Conservation (phyloP, 352 stramenopile genomes). For the Globisporangium canariense region DNA sequence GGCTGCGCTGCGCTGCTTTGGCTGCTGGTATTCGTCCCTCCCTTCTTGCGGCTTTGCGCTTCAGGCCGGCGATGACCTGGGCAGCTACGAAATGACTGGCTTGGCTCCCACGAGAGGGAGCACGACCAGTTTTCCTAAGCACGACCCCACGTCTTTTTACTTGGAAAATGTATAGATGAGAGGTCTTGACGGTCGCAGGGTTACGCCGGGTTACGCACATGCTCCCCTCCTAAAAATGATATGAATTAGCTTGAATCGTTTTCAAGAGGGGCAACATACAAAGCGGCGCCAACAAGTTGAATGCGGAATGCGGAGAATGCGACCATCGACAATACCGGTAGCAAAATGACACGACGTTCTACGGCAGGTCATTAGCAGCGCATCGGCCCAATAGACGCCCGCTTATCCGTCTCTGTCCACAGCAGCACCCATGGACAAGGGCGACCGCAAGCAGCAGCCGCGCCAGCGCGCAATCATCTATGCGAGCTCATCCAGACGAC, state of each 20-base stretch:
- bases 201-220: background rate
- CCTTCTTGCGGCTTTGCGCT: constrained; percentile 9
- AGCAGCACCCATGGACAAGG: constrained; percentile 8
- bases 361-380: background rate
- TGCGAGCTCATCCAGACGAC: constrained; percentile 11
- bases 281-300: constrained; percentile 4
- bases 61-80: background rate
- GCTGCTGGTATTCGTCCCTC: constrained; percentile 8
- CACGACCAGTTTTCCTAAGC: constrained; percentile 22
- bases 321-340: background rate
- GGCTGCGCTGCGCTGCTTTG: background rate
- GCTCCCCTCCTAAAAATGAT: background rate
- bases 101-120: constrained; percentile 19
- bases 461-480: constrained; percentile 39
- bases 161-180: constrained; percentile 25
- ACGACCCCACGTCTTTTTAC: constrained; percentile 22
- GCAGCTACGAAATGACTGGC: constrained; percentile 43
- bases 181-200: background rate
- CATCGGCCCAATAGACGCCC: background rate
- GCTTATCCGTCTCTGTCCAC: background rate
- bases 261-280: background rate
- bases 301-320: background rate
- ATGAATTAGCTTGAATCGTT: constrained; percentile 6
- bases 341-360: no score
- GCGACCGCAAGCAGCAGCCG: constrained; percentile 4